Evolutionary conservation across 2,329 filamentous ascomycete genomes (phyloP).

Genomic region (Cladosporium halotolerans): DNA sequence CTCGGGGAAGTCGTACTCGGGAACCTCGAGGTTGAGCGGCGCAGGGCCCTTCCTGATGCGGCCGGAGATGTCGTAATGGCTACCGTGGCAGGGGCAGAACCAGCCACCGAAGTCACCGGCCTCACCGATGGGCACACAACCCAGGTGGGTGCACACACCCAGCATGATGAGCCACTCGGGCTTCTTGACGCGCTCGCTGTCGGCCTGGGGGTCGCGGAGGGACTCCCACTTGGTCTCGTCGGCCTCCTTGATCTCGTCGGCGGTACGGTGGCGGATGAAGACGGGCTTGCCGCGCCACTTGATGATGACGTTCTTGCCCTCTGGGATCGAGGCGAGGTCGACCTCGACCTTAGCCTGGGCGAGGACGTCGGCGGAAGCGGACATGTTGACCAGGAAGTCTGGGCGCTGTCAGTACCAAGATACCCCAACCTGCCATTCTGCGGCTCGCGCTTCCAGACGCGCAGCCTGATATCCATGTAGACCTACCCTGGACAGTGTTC

Average conservation of each 20-base stretch:
- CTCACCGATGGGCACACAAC: conserved; percentile 98
- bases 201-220: conserved; percentile 85
- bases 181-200: conserved; percentile 92
- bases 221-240: conserved; percentile 76
- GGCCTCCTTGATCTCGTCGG: conserved; percentile 88
- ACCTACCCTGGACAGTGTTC: conserved; percentile 93
- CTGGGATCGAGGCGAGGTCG: conserved; percentile 82
- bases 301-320: conserved; percentile 99
- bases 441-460: background rate
- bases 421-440: background rate
- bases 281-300: conserved; percentile 99
- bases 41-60: conserved; percentile 96
- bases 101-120: conserved; percentile 96
- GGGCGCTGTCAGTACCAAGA: conserved; percentile 17
- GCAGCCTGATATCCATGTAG: background rate
- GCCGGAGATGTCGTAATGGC: conserved; percentile 99
- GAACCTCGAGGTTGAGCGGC: conserved; percentile 94
- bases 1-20: conserved; percentile 84
- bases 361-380: conserved; percentile 93
- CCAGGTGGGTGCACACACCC: conserved; percentile 98
- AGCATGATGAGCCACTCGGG: conserved; percentile 99
- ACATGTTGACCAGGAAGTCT: conserved; percentile 99
- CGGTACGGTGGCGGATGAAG: conserved; percentile 97
- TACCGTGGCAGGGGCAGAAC: conserved; percentile 99
- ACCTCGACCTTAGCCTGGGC: conserved; percentile 99